Conservation (phyloP, 306 rosid genomes). For the Crotalaria pallida region DNA sequence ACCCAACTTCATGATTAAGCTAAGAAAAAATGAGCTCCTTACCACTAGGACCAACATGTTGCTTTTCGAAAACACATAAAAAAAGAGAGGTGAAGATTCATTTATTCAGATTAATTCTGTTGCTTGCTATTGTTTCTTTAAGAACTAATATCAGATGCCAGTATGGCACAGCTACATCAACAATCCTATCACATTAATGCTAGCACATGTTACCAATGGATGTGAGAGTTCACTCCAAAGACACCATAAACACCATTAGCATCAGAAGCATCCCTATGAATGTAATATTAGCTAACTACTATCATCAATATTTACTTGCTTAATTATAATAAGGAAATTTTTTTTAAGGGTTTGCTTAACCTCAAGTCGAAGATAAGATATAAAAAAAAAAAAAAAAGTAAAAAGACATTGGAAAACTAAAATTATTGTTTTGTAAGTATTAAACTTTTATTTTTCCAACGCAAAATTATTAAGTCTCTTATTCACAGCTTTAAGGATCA, state of each 20-base stretch:
- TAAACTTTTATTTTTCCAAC: too few relatives aligned
- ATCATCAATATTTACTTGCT: neutral
- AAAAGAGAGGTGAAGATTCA: neutral
- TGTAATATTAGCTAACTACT: neutral
- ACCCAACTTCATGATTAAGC: too few relatives aligned
- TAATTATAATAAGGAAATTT: neutral
- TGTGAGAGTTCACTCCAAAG: neutral
- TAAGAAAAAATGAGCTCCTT: too few relatives aligned
- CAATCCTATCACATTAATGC: conserved; percentile 4
- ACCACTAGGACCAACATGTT: too few relatives aligned
- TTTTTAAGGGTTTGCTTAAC: too few relatives aligned
- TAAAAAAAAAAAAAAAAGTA: too few relatives aligned
- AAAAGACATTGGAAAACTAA: too few relatives aligned
- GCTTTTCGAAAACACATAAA: neutral
- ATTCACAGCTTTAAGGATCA: too few relatives aligned
- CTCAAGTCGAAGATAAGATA: too few relatives aligned
- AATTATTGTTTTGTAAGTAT: too few relatives aligned
- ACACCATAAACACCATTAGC: neutral
- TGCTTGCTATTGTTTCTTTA: neutral
- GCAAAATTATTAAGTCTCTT: too few relatives aligned
- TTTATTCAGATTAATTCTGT: neutral
- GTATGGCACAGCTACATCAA: neutral
- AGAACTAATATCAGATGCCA: conserved; percentile 8
- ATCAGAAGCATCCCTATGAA: neutral
- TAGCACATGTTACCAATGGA: conserved; percentile 7